phyloP scores from a whole-genome alignment of 129 eudicot species.

The Tanacetum coccineum region DNA sequence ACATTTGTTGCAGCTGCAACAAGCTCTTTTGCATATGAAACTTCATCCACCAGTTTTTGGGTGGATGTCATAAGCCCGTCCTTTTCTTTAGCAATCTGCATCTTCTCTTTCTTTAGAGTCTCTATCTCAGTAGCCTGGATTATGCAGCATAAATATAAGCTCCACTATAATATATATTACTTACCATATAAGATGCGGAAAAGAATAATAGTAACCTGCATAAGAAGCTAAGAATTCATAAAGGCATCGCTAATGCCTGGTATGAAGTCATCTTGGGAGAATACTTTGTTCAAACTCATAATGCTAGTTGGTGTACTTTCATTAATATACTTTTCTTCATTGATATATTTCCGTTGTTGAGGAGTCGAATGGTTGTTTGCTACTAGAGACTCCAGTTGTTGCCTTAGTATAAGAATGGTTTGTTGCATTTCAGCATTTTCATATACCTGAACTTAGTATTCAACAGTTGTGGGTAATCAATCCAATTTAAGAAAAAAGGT shows the following conservation, averaged over 20 bases:
- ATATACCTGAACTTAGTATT: slow-evolving; percentile 37
- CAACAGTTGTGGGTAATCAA: slow-evolving; percentile 9
- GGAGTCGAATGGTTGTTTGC: slow-evolving; percentile 33
- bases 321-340: slow-evolving; percentile 43
- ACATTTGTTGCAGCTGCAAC: slow-evolving; percentile 97
- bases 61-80: slow-evolving; percentile 63
- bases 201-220: slow-evolving; percentile 44
- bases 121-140: slow-evolving; percentile 71
- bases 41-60: slow-evolving; percentile 80
- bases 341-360: slow-evolving; percentile 21
- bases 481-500: not conserved
- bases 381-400: slow-evolving; percentile 52
- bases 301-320: slow-evolving; percentile 75
- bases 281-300: slow-evolving; percentile 62
- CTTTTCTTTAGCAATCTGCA: slow-evolving; percentile 60
- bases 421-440: slow-evolving; percentile 84
- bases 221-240: slow-evolving; percentile 51
- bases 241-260: slow-evolving; percentile 41
- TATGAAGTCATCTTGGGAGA: slow-evolving; percentile 47
- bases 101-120: slow-evolving; percentile 68
- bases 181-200: not conserved
- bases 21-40: slow-evolving; percentile 80
- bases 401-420: slow-evolving; percentile 61
- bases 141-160: not conserved
- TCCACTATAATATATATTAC: not conserved